These are phyloP conservation scores for Scheffersomyces cryptocercus DNA, from an alignment of 1,139 yeast species.

Conservation along the genomic window DNA sequence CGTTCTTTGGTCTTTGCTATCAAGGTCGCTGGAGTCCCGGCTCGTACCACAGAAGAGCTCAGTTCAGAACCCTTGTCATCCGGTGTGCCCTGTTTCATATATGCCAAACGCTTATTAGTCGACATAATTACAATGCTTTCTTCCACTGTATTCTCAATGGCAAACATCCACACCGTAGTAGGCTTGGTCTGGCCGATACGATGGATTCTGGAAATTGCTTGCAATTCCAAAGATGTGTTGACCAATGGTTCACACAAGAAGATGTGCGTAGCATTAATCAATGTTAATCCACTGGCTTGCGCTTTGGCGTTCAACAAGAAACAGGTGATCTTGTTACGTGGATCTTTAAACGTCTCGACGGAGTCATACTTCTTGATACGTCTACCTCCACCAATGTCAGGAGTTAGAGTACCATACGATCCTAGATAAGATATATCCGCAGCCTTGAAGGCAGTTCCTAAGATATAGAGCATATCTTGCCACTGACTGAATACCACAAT, in stretches of 20 bases:
- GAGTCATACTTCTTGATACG: slow-evolving; percentile 37
- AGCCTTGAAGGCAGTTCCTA: slow-evolving; percentile 65
- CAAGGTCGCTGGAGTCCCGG: neutral
- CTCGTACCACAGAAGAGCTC: neutral
- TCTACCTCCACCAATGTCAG: slow-evolving; percentile 32
- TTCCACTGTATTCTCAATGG: slow-evolving; percentile 83
- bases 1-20: slow-evolving; percentile 15
- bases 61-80: slow-evolving; percentile 4
- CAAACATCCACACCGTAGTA: slow-evolving; percentile 91
- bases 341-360: slow-evolving; percentile 65
- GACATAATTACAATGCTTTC: slow-evolving; percentile 73
- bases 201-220: slow-evolving; percentile 89
- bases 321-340: slow-evolving; percentile 65
- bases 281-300: slow-evolving; percentile 86
- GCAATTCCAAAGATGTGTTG: slow-evolving; percentile 84
- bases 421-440: slow-evolving; percentile 57
- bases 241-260: slow-evolving; percentile 88
- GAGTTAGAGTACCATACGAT: slow-evolving; percentile 37
- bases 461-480: slow-evolving; percentile 67
- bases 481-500: slow-evolving; percentile 88
- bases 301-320: slow-evolving; percentile 81
- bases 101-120: slow-evolving; percentile 50
- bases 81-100: slow-evolving; percentile 19
- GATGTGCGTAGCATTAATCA: slow-evolving; percentile 89
- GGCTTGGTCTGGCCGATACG: slow-evolving; percentile 82